Percentiles rank a stretch among this genome's conserved stretches.
These are phyloP conservation scores for Plasmodium cynomolgi DNA, from an alignment of 169 alveolate species.

Conservation along the genomic window DNA sequence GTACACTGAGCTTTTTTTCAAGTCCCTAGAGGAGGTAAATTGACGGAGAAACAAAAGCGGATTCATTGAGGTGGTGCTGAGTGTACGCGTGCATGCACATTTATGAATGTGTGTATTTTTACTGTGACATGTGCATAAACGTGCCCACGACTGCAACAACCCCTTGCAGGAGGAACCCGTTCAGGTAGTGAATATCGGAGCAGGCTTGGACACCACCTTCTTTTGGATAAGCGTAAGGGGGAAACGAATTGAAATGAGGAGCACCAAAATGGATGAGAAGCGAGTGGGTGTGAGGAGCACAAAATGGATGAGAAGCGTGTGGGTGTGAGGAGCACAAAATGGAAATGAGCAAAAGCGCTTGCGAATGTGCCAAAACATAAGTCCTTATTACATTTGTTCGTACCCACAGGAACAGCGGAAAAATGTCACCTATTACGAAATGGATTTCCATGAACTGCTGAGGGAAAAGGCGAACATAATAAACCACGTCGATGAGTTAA, in stretches of 20 bases:
- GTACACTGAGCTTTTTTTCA: conserved; percentile 70
- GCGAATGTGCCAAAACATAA: background rate
- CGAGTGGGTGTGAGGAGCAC: background rate
- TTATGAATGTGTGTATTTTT: background rate
- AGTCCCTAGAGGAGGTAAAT: conserved; percentile 50
- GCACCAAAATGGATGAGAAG: background rate
- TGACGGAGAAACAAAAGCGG: background rate
- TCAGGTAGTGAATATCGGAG: conserved; percentile 71
- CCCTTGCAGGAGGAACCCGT: conserved; percentile 40
- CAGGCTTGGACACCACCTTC: conserved; percentile 77
- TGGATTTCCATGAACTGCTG: conserved; percentile 56
- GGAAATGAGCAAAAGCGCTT: background rate
- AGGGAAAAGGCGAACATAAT: conserved; percentile 42
- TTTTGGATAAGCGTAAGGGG: conserved; percentile 65
- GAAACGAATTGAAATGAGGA: background rate
- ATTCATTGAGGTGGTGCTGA: background rate
- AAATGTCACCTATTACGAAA: conserved; percentile 41
- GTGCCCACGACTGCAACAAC: background rate
- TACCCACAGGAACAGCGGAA: conserved; percentile 42
- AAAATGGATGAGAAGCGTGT: background rate
- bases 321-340: background rate
- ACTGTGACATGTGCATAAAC: background rate
- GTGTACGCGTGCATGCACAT: background rate
- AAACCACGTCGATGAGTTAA: conserved; percentile 21
- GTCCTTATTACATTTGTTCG: background rate